These are phyloP conservation scores for Iris pallida DNA, from an alignment of 116 monocot species.

Conservation along the genomic window DNA sequence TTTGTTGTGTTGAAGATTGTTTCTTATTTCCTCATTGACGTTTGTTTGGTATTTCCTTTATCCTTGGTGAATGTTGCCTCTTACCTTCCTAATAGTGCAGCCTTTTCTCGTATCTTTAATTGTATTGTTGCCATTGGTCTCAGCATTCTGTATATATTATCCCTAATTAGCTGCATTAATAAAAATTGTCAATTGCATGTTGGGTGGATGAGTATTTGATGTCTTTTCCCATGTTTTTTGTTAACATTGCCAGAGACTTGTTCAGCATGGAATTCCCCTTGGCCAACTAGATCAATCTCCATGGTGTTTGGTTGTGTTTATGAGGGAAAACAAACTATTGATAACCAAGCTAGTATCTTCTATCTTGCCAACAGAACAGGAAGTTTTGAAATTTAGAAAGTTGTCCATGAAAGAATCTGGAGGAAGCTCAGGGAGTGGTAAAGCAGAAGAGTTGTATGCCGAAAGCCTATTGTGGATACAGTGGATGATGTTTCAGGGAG, in stretches of 20 bases:
- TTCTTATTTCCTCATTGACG: too few relatives aligned
- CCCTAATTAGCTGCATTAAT: neutral
- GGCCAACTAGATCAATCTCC: slow-evolving; percentile 28
- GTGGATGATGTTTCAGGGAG: slow-evolving; percentile 84
- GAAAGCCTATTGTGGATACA: slow-evolving; percentile 65
- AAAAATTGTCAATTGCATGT: neutral
- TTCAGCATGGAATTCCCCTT: slow-evolving; percentile 33
- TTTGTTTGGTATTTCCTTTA: too few relatives aligned
- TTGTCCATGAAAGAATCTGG: slow-evolving; percentile 1
- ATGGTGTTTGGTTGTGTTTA: slow-evolving; percentile 37
- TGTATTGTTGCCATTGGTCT: too few relatives aligned
- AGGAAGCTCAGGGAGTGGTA: neutral
- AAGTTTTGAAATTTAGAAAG: slow-evolving; percentile 12
- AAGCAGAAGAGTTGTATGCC: slow-evolving; percentile 20
- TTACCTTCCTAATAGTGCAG: too few relatives aligned
- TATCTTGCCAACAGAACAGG: slow-evolving; percentile 42
- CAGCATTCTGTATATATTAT: too few relatives aligned
- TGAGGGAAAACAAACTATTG: slow-evolving; percentile 30
- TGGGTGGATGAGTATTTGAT: neutral
- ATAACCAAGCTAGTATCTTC: slow-evolving; percentile 27
- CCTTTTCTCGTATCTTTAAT: too few relatives aligned
- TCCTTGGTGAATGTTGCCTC: too few relatives aligned
- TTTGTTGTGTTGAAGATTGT: too few relatives aligned
- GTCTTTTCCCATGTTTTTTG: slow-evolving; percentile 1
- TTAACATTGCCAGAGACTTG: slow-evolving; percentile 41